phyloP scores from a whole-genome alignment of 2,329 filamentous ascomycete genomes.

The Cyphellophora attinorum region DNA sequence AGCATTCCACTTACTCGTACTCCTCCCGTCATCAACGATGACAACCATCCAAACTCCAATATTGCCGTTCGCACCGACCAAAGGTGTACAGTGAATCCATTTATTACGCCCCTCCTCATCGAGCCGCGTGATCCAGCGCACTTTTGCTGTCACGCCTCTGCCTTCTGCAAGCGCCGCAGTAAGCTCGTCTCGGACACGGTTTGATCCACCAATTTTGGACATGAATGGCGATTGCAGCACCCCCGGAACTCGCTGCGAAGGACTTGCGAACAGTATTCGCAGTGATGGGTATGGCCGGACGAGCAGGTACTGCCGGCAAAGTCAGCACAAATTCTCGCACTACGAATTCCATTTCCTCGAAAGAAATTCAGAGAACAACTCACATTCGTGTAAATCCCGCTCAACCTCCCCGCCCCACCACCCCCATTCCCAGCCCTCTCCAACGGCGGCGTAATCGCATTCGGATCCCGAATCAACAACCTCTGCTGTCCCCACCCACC shows the following conservation, averaged over 20 bases:
- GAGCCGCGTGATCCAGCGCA: conserved; percentile 54
- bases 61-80: conserved; percentile 55
- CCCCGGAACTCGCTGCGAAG: conserved; percentile 56
- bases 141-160: conserved; percentile 63
- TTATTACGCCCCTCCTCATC: conserved; percentile 48
- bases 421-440: conserved; percentile 22
- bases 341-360: not conserved
- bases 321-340: no score
- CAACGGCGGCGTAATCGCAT: conserved; percentile 16
- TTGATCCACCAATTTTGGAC: conserved; percentile 35
- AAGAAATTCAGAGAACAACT: conserved; percentile 19
- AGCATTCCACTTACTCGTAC: not conserved
- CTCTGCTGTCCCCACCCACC: conserved; percentile 37
- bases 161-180: conserved; percentile 56
- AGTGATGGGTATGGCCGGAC: conserved; percentile 54
- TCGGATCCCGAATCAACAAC: conserved; percentile 39
- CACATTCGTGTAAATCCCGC: conserved; percentile 50
- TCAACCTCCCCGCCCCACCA: conserved; percentile 36
- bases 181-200: conserved; percentile 44
- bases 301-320: conserved; percentile 26
- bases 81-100: conserved; percentile 70
- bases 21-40: conserved; percentile 54
- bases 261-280: conserved; percentile 60
- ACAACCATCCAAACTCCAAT: conserved; percentile 75
- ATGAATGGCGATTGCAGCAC: conserved; percentile 52